These are phyloP conservation scores for Ophiostoma ulmi DNA, from an alignment of 2,329 filamentous ascomycete species.

Conservation along the genomic window DNA sequence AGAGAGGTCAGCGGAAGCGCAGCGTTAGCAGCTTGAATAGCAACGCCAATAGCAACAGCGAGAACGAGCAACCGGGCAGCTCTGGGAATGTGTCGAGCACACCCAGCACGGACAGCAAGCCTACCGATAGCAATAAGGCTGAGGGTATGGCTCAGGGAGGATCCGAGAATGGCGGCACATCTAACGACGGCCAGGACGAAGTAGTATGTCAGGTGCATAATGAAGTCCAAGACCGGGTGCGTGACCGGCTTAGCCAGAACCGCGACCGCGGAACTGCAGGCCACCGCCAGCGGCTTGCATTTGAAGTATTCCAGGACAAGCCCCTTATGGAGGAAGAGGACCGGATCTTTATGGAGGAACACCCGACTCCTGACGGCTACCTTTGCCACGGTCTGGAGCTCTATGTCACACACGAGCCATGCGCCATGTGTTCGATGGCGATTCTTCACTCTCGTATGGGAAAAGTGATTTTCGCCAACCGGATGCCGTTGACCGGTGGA, in stretches of 20 bases:
- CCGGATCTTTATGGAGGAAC: constrained; percentile 57
- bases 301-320: constrained; percentile 61
- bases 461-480: constrained; percentile 71
- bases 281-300: constrained; percentile 42
- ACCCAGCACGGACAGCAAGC: neutral
- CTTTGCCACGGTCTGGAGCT: constrained; percentile 90
- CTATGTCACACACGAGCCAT: constrained; percentile 93
- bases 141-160: neutral
- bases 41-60: constrained; percentile 13
- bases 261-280: constrained; percentile 28
- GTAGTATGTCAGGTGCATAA: constrained; percentile 25
- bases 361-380: constrained; percentile 71
- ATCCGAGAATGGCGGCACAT: neutral
- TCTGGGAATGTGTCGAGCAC: neutral
- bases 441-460: constrained; percentile 91
- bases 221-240: constrained; percentile 27
- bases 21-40: constrained; percentile 10
- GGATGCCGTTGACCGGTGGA: constrained; percentile 77
- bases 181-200: constrained; percentile 3
- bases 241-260: constrained; percentile 28
- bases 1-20: constrained; percentile 33
- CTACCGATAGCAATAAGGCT: neutral
- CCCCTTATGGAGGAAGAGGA: constrained; percentile 65
- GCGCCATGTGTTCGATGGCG: constrained; percentile 95
- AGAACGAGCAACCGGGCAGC: constrained; percentile 25